Base-by-base conservation (phyloP, 768 basidiomycete species). In the Pholiota microspora region DNA sequence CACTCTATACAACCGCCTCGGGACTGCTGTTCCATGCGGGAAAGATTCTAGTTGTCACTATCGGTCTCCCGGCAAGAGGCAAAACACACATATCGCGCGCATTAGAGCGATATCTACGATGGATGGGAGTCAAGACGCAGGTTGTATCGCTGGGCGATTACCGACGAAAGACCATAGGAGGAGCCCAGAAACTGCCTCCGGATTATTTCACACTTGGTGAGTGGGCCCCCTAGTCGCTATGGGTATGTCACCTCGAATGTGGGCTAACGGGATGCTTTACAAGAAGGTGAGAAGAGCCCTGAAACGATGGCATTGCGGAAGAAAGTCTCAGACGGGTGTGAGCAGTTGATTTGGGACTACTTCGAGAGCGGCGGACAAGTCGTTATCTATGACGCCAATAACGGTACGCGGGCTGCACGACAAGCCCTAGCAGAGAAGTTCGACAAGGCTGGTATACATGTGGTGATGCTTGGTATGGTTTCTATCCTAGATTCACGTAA, bases 351-450 rank as follows among this genome's bases (percentile, higher is more conserved):
- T 36, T 88, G 84, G 83, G 84, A 93, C 58, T 97, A 89, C 71
- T 98, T 96, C 71, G 78, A 80, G 55, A 72, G 70, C 2, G 89
- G 92, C 4, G 97, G 96, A 0, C 97, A 99, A 69, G 95, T 98
- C 23, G 93, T 96, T 32, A 95, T 99, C 59, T 98, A 98, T 73
- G 97, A 99, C 67, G 97, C 97, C 25, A 99, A 99, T 66, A 98
- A 98, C 62, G 94, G 94, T 1, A 84, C 83, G 6, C 76, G 78
- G 18, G 79, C 77, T 45, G 79, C 79, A 27, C 75, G 97, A 51
- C 83, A 88, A 57, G 74, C 75, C 18, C 69, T 97, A 46, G 86
- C 87, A 0, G 86, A 94, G 71, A 94, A 85, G 72, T 98, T 96
- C 64, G 88, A 91, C 68, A 81, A 82, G 64, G 79, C 71, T 18